Base-by-base conservation (phyloP, 2,329 filamentous ascomycete genomes). In the Bipolaris gigantea region DNA sequence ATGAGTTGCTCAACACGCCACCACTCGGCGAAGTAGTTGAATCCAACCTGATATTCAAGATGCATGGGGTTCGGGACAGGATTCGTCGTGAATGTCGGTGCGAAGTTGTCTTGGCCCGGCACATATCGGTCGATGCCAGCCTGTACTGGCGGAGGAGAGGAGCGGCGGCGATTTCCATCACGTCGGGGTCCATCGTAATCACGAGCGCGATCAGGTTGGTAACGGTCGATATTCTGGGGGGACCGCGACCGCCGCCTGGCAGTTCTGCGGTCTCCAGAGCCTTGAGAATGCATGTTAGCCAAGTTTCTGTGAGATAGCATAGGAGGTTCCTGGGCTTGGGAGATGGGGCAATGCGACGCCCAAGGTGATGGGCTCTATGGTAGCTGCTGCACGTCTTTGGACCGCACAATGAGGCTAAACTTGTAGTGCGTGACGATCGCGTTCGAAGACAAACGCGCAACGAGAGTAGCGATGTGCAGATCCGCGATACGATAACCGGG, bases 21-120 rank as follows among this genome's bases (percentile, higher is more conserved):
- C 89, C 89, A 93, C 73, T 93, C 89, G 16, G 89, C 87, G 65
- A 90, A 93, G 73, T 88, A 93, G 13, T 89, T 92, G 74, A 93
- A 93, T 1, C 89, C 89, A 50, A 92, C 89, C 70, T 93, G 89
- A 59, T 89, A 92, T 2, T 88, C 85, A 9, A 93, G 80, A 56
- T 84, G 84, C 63, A 88, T 80, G 1, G 89, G 89, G 58, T 93
- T 89, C 11, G 83, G 80, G 3, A 93, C 77, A 8, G 88, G 89
- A 62, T 92, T 92, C 16, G 79, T 75, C 1, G 79, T 77, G 13
- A 82, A 75, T 16, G 77, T 74, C 8, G 81, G 78, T 27, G 82
- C 73, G 21, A 79, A 77, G 53, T 69, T 75, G 48, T 88, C 85
- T 62, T 90, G 87, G 16, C 89, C 89, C 1, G 90, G 90, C 18